Evolutionary conservation across 2,329 filamentous ascomycete species (phyloP).

Genomic region (Teratosphaeria viscida): DNA sequence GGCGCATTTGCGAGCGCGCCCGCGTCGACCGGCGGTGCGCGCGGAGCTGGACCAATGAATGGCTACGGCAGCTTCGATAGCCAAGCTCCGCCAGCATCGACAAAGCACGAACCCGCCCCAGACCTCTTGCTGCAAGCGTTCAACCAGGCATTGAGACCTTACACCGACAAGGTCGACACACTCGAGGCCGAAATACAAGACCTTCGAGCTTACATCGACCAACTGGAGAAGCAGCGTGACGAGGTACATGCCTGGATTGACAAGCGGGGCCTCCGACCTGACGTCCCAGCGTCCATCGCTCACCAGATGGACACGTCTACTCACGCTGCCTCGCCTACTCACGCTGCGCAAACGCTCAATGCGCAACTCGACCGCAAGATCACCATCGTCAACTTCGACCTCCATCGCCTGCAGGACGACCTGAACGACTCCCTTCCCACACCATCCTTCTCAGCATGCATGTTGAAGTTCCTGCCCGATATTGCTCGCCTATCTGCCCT

Average conservation of each 20-base stretch:
- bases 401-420: conserved; percentile 46
- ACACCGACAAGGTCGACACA: conserved; percentile 43
- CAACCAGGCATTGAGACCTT: conserved; percentile 43
- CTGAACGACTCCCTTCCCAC: conserved; percentile 45
- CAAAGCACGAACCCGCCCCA: conserved; percentile 33
- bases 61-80: conserved; percentile 17
- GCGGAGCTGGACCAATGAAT: conserved; percentile 6
- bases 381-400: conserved; percentile 47
- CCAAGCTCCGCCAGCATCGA: not conserved
- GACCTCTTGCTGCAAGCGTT: conserved; percentile 43
- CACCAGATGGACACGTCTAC: conserved; percentile 42
- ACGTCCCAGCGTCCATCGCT: conserved; percentile 43
- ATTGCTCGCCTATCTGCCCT: conserved; percentile 41
- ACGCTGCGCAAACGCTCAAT: conserved; percentile 42
- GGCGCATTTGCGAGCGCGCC: conserved; percentile 13
- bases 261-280: conserved; percentile 45
- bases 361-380: conserved; percentile 49
- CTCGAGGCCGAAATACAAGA: conserved; percentile 42
- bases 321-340: conserved; percentile 26
- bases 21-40: conserved; percentile 5
- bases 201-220: conserved; percentile 39
- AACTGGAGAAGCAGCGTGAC: conserved; percentile 40
- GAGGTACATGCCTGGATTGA: conserved; percentile 47
- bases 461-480: conserved; percentile 46
- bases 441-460: conserved; percentile 43